phyloP scores from a whole-genome alignment of 73 alveolate species.

The Paramecium primaurelia region DNA sequence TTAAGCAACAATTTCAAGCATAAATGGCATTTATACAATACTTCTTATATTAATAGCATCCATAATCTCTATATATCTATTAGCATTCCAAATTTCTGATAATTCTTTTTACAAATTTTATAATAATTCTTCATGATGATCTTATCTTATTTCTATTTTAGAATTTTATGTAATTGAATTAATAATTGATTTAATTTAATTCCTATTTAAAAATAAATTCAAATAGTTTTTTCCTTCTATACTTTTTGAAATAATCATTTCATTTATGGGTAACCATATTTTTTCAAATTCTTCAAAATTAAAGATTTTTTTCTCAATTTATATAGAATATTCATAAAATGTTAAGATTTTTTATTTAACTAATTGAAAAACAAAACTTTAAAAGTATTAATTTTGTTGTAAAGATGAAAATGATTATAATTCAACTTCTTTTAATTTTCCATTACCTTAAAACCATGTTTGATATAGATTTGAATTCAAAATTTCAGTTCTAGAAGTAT shows the following conservation, averaged over 20 bases:
- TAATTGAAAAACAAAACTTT: neutral
- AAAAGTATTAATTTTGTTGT: neutral
- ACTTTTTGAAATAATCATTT: neutral
- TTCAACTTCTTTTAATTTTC: neutral
- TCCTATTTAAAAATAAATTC: neutral
- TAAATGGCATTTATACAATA: neutral
- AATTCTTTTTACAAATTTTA: neutral
- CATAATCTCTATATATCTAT: neutral
- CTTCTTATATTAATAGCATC: neutral
- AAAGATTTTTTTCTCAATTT: neutral
- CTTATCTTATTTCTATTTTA: neutral
- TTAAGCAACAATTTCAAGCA: slow-evolving; percentile 23
- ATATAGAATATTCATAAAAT: neutral
- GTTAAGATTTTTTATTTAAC: neutral
- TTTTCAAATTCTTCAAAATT: neutral
- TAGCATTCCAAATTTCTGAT: neutral
- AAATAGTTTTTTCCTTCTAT: neutral
- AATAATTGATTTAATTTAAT: neutral
- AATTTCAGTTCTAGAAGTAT: neutral
- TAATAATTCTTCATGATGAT: neutral
- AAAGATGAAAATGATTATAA: neutral
- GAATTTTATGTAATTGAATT: neutral
- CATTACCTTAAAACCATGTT: slow-evolving; percentile 3
- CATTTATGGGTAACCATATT: neutral
- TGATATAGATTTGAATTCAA: neutral